A percentile compares a stretch with the other conserved stretches of the same genome.
Conservation (phyloP, 164 flowering plant genomes). For the Vitis labrusca region DNA sequence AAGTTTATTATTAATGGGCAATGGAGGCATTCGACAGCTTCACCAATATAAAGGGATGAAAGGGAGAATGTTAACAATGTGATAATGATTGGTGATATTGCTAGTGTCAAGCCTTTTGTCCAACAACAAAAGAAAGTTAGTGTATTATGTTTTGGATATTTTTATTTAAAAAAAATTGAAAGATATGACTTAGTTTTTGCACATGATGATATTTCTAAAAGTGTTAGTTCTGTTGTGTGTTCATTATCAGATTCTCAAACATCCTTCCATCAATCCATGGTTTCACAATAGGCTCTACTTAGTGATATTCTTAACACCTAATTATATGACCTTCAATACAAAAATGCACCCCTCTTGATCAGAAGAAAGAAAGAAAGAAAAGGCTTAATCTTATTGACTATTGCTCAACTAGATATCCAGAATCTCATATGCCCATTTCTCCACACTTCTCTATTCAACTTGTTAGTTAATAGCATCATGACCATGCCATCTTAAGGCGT, state of each 20-base stretch:
- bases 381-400: not conserved
- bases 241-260: not conserved
- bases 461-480: too few species aligned
- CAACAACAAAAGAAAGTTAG: constrained; percentile 69
- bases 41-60: constrained; percentile 86
- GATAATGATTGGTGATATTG: constrained; percentile 68
- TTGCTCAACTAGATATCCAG: too few species aligned
- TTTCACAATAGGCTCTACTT: too few species aligned
- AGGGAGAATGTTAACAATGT: constrained; percentile 84
- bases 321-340: not conserved
- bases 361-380: too few species aligned
- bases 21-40: constrained; percentile 84
- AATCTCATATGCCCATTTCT: too few species aligned
- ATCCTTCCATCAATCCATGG: not conserved
- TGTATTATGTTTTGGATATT: not conserved
- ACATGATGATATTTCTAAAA: not conserved
- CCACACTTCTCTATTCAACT: too few species aligned
- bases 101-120: constrained; percentile 70
- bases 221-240: not conserved
- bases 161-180: not conserved
- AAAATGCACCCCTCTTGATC: not conserved
- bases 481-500: too few species aligned
- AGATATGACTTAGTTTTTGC: not conserved
- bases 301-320: too few species aligned
- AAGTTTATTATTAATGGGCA: constrained; percentile 74